A percentile compares a stretch with the other conserved stretches of the same genome.
phyloP scores from a whole-genome alignment of 1,139 yeast genomes.

The Nakaseomyces nivariensis region DNA sequence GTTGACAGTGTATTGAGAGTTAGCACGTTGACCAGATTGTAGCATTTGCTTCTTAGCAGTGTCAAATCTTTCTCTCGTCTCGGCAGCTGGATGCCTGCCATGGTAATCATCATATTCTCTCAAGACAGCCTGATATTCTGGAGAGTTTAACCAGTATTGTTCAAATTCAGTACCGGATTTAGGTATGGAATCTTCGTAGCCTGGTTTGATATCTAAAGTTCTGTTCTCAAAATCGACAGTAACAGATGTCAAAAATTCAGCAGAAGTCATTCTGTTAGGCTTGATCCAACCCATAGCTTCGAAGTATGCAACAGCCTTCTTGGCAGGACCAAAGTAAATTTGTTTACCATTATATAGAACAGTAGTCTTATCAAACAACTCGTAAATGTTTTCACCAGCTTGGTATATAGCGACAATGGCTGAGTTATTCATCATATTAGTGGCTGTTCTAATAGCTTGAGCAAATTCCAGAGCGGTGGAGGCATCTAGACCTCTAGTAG shows the following conservation, averaged over 20 bases:
- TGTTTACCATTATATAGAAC: conserved; percentile 51
- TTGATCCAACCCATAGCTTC: conserved; percentile 51
- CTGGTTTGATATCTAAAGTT: conserved; percentile 38
- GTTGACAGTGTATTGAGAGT: conserved; percentile 39
- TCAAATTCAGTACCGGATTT: conserved; percentile 49
- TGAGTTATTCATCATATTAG: conserved; percentile 45
- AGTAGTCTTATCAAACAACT: conserved; percentile 54
- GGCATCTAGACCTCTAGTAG: conserved; percentile 72
- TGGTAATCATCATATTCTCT: conserved; percentile 38
- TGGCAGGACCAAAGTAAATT: conserved; percentile 49
- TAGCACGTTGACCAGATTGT: conserved; percentile 35
- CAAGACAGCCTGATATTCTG: conserved; percentile 36
- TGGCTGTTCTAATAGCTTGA: conserved; percentile 51
- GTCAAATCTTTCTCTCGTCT: conserved; percentile 35
- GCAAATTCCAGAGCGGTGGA: conserved; percentile 62
- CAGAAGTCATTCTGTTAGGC: conserved; percentile 54
- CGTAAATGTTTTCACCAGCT: conserved; percentile 58
- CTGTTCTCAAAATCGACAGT: conserved; percentile 34
- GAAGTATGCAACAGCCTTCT: conserved; percentile 45
- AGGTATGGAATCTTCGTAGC: conserved; percentile 47
- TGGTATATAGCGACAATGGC: conserved; percentile 57
- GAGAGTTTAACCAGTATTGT: conserved; percentile 43
- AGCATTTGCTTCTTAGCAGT: conserved; percentile 36
- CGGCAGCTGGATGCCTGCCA: conserved; percentile 30
- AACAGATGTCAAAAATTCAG: conserved; percentile 61